Evolutionary conservation across 129 eudicot genomes (phyloP).

Genomic region (Helianthus annuus): HanXRQr2.0-SUNRISE NC_035444.2:26334321-26334820

Average conservation of each 20-base stretch:
- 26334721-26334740: not conserved
- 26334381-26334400: not conserved
- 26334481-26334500: too few relatives aligned
- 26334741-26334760: slow-evolving; percentile 15
- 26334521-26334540: too few relatives aligned
- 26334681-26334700: slow-evolving; percentile 4
- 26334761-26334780: not conserved
- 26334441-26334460: too few relatives aligned
- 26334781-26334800: not conserved
- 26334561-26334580: too few relatives aligned
- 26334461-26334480: too few relatives aligned
- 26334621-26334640: not conserved
- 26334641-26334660: not conserved
- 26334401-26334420: too few relatives aligned
- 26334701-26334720: not conserved
- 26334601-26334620: too few relatives aligned
- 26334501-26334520: too few relatives aligned
- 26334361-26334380: not conserved
- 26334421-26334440: too few relatives aligned
- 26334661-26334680: not conserved
- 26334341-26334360: too few relatives aligned
- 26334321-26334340: too few relatives aligned
- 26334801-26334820: not conserved
- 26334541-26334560: not conserved
- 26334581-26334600: too few relatives aligned